Percentiles rank a stretch among this genome's conserved stretches.
phyloP scores from a whole-genome alignment of 176 grass and related monocot species.

The Musa beccarii region DNA sequence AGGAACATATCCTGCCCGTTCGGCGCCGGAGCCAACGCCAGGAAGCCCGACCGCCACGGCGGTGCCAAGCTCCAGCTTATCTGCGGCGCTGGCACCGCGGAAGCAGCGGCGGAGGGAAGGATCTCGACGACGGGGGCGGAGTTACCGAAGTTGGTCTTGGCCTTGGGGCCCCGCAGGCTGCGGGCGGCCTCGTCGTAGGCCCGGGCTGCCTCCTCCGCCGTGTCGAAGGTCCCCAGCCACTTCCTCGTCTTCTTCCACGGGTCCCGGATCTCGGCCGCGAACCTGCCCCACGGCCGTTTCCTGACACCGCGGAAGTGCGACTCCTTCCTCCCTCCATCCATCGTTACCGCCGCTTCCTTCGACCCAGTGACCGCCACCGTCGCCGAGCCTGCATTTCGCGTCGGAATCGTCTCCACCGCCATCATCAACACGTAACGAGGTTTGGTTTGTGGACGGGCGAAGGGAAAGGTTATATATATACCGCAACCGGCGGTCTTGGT shows the following conservation, averaged over 20 bases:
- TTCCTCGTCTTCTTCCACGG: conserved; percentile 26
- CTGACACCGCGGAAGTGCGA: conserved; percentile 13
- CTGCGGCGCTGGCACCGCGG: background rate
- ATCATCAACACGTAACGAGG: background rate
- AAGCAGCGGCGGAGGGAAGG: background rate
- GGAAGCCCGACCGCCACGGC: background rate
- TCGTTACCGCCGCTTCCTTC: too few species aligned
- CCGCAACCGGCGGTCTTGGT: conserved; percentile 6
- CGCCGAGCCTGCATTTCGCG: background rate
- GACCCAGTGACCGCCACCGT: background rate
- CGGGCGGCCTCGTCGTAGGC: conserved; percentile 22
- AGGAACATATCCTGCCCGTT: conserved; percentile 1
- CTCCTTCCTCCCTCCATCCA: background rate
- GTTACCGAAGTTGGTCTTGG: conserved; percentile 21
- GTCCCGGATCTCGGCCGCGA: conserved; percentile 19
- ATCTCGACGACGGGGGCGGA: background rate
- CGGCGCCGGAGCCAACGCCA: background rate
- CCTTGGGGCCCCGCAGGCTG: conserved; percentile 13
- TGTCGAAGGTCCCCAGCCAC: conserved; percentile 22
- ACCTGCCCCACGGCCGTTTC: conserved; percentile 23
- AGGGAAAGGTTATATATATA: background rate
- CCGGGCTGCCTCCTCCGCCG: conserved; percentile 18
- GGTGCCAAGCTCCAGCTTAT: background rate
- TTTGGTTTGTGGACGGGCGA: background rate
- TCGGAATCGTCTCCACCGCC: background rate